phyloP scores from a whole-genome alignment of 208 protist genomes.

The Acanthamoeba rhysodes region DNA sequence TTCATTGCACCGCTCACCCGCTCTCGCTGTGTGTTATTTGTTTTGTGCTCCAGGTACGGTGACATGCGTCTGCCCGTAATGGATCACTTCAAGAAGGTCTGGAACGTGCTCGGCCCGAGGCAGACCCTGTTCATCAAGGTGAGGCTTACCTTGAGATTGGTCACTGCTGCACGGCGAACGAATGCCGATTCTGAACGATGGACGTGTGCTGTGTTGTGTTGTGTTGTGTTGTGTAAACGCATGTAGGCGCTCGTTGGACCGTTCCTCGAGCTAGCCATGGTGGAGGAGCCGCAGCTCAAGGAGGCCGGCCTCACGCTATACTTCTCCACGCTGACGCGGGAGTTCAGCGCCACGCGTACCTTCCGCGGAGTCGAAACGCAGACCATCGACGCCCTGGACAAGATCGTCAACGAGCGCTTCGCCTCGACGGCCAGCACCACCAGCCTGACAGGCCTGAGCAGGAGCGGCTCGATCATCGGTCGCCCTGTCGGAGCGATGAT shows the following conservation, averaged over 20 bases:
- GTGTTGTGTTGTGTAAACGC: background rate
- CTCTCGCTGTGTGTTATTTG: no score
- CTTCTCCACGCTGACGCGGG: conserved; percentile 59
- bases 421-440: background rate
- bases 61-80: conserved; percentile 74
- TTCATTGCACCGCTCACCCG: background rate
- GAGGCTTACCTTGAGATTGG: background rate
- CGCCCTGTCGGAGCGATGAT: conserved; percentile 29
- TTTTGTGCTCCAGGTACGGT: background rate
- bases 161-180: background rate
- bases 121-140: conserved; percentile 75
- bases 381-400: conserved; percentile 75
- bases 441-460: background rate
- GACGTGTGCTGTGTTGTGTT: no score
- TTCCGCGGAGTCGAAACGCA: conserved; percentile 73
- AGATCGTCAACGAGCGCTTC: conserved; percentile 74
- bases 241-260: conserved; percentile 18
- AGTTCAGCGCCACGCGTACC: conserved; percentile 69
- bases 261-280: conserved; percentile 73
- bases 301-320: conserved; percentile 71
- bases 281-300: conserved; percentile 72
- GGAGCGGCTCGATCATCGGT: conserved; percentile 2
- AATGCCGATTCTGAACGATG: background rate
- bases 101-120: conserved; percentile 51
- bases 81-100: conserved; percentile 75